phyloP scores from a whole-genome alignment of 2,329 filamentous ascomycete genomes.

The Myriosclerotinia duriaeana region DNA sequence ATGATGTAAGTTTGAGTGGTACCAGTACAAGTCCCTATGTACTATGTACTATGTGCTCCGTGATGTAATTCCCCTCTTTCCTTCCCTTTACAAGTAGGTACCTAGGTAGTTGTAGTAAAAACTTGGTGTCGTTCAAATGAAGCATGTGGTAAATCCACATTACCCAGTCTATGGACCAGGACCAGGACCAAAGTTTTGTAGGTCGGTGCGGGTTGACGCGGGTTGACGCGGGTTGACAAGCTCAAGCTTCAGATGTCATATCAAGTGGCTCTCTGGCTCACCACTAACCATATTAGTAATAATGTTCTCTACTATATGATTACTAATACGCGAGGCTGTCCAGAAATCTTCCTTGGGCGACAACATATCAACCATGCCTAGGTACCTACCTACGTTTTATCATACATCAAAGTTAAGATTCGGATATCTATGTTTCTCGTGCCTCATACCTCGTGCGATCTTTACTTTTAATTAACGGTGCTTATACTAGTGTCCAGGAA shows the following conservation, averaged over 20 bases:
- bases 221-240: too few species aligned
- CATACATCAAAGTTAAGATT: neutral
- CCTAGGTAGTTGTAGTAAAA: too few species aligned
- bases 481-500: neutral
- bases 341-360: neutral
- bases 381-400: neutral
- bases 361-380: neutral
- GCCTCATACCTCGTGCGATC: neutral
- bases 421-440: neutral
- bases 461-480: neutral
- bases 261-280: neutral
- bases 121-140: too few species aligned
- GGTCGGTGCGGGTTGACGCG: too few species aligned
- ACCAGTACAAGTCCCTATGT: neutral
- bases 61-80: too few species aligned
- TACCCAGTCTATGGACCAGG: too few species aligned
- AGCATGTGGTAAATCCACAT: too few species aligned
- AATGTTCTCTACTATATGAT: neutral
- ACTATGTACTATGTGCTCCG: neutral
- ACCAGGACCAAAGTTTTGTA: too few species aligned
- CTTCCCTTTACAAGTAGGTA: too few species aligned
- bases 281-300: neutral
- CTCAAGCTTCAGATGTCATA: too few species aligned
- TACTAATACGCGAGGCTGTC: constrained; percentile 20
- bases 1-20: neutral